A percentile compares a stretch with the other conserved stretches of the same genome.
These are phyloP conservation scores for Scalesia atractyloides DNA, from an alignment of 129 eudicot species.

Conservation along the genomic window DNA sequence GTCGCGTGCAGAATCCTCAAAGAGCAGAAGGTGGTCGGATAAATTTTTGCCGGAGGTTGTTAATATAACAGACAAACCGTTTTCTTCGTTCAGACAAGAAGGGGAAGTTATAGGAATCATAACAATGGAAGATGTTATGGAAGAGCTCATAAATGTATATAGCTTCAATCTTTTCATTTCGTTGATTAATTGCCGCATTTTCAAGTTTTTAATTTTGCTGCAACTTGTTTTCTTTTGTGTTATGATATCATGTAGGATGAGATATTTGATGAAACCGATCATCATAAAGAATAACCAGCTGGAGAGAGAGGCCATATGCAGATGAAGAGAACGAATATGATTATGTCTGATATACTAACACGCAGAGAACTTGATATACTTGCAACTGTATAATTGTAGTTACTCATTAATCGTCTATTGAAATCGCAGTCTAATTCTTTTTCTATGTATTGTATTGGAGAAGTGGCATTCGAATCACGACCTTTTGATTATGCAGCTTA, in stretches of 20 bases:
- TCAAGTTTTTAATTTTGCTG: background rate
- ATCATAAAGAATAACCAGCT: conserved; percentile 30
- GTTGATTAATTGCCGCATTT: background rate
- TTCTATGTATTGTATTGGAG: background rate
- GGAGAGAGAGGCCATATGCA: conserved; percentile 2
- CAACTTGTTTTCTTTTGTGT: background rate
- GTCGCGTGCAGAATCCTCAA: conserved; percentile 46
- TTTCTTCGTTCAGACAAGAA: conserved; percentile 45
- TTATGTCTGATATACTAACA: conserved; percentile 21
- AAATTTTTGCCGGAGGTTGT: conserved; percentile 50
- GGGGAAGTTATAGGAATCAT: conserved; percentile 70
- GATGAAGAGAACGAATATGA: background rate
- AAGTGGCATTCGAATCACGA: background rate
- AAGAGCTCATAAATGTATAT: conserved; percentile 56
- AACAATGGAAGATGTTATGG: conserved; percentile 78
- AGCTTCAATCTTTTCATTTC: background rate
- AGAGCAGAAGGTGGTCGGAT: conserved; percentile 61
- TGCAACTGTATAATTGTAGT: conserved; percentile 22
- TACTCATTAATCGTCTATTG: conserved; percentile 20
- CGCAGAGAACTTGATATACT: conserved; percentile 18
- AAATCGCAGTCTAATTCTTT: conserved; percentile 16
- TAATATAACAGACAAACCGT: conserved; percentile 41
- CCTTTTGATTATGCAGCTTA: background rate
- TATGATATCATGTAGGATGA: conserved; percentile 39
- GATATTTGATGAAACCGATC: conserved; percentile 59